Conservation (phyloP, 2,329 filamentous ascomycete genomes). For the Botrytis pseudocinerea region DNA sequence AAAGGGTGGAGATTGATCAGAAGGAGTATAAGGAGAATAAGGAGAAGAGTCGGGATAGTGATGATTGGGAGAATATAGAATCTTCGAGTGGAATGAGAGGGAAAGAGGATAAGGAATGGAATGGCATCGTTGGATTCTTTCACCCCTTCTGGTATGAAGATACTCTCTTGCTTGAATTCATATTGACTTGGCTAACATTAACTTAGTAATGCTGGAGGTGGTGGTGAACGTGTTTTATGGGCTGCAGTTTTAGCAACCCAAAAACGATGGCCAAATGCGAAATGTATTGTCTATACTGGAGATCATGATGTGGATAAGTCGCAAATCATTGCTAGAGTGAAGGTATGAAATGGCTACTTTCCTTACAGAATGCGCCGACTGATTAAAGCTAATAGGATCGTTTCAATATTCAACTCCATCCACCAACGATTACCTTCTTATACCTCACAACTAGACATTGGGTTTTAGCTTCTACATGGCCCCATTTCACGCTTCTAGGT, state of each 20-base stretch:
- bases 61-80: slow-evolving; percentile 73
- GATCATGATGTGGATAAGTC: slow-evolving; percentile 86
- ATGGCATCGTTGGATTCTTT: slow-evolving; percentile 91
- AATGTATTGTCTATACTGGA: slow-evolving; percentile 92
- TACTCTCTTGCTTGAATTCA: background rate
- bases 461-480: slow-evolving; percentile 85
- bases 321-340: slow-evolving; percentile 73
- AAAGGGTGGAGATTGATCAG: slow-evolving; percentile 48
- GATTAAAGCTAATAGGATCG: slow-evolving; percentile 56
- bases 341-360: slow-evolving; percentile 49
- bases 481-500: slow-evolving; percentile 88
- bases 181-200: slow-evolving; percentile 23
- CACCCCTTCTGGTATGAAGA: slow-evolving; percentile 83
- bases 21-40: slow-evolving; percentile 29
- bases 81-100: slow-evolving; percentile 48
- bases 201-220: slow-evolving; percentile 85
- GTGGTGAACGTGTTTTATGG: slow-evolving; percentile 94
- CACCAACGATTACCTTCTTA: slow-evolving; percentile 81
- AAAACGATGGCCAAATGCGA: slow-evolving; percentile 80
- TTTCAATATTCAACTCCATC: slow-evolving; percentile 89
- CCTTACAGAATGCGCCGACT: slow-evolving; percentile 16
- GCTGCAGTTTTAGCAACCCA: slow-evolving; percentile 91
- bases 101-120: slow-evolving; percentile 62
- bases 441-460: slow-evolving; percentile 87
- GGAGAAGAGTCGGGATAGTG: slow-evolving; percentile 47